phyloP scores from a whole-genome alignment of 805 yeast genomes.

The Metschnikowia continentalis region DNA sequence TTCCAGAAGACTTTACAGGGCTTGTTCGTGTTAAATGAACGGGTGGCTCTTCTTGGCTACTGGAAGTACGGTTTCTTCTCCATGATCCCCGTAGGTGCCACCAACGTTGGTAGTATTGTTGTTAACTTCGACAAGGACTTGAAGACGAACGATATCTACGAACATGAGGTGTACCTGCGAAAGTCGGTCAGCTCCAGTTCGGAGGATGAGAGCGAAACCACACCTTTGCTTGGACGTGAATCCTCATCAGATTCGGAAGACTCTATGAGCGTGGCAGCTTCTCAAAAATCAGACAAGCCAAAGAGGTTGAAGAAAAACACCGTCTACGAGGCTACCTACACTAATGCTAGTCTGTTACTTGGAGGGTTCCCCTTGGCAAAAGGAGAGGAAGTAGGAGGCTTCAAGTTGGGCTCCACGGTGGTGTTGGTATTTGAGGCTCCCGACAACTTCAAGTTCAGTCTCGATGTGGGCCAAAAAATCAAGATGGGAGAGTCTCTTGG shows the following conservation, averaged over 20 bases:
- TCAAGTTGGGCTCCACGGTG: slow-evolving; percentile 93
- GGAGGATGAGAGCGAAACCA: slow-evolving; percentile 6
- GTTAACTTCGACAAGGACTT: slow-evolving; percentile 88
- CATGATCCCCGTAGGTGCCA: slow-evolving; percentile 99
- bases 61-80: slow-evolving; percentile 97
- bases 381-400: slow-evolving; percentile 97
- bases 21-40: slow-evolving; percentile 85
- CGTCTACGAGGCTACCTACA: slow-evolving; percentile 91
- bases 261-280: neutral
- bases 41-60: slow-evolving; percentile 91
- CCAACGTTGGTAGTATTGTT: slow-evolving; percentile 93
- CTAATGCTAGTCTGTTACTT: slow-evolving; percentile 66
- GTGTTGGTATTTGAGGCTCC: slow-evolving; percentile 97
- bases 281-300: slow-evolving; percentile 12
- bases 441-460: slow-evolving; percentile 61
- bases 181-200: slow-evolving; percentile 5
- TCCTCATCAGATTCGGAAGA: neutral
- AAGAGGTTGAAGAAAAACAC: slow-evolving; percentile 61
- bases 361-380: slow-evolving; percentile 86
- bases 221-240: slow-evolving; percentile 2
- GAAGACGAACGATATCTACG: slow-evolving; percentile 72
- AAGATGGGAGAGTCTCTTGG: slow-evolving; percentile 85
- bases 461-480: slow-evolving; percentile 70
- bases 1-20: slow-evolving; percentile 86
- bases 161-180: slow-evolving; percentile 40